Evolutionary conservation across 352 stramenopile species (phyloP), one percentile per base, ranked within the genome.

Genomic region (Pythium sukuiense): DNA sequence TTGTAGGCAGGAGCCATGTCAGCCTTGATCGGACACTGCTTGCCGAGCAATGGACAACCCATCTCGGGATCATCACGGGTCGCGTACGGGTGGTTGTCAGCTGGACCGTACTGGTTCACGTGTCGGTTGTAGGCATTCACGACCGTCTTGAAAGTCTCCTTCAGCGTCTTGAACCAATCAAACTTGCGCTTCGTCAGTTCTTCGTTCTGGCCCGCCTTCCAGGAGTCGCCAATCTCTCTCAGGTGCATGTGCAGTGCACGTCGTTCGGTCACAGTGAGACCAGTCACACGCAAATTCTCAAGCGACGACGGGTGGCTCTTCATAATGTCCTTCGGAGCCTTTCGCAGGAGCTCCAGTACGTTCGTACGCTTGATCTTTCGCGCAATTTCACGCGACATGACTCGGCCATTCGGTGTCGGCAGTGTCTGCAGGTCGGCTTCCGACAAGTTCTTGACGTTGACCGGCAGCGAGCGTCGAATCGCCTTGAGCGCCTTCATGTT

Each of bases 361-460:
- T 97, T 97, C 32, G 89, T 97, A 69, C 92, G 84, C 74, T 98
- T 98, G 64, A 90, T 97, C 78, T 97, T 97, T 45, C 89, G 84
- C 32, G 90, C 90, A 50, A 96, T 76, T 33, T 91, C 83, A 48
- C 85, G 80, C 13, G 88, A 75, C 39, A 98, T 72, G 50, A 81
- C 77, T 54, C 91, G 84, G 16, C 90, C 90, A 35, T 86, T 96
- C 18, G 90, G 85, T 16, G 89, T 88, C 49, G 63, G 64, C 41
- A 79, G 71, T 2, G 72, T 81, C 55, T 89, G 79, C 16, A 97
- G 71, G 52, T 96, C 80, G 29, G 84, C 83, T 73, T 98, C 92
- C 41, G 87, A 95, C 79, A 95, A 88, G 55, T 92, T 92, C 73
- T 96, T 93, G 27, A 98, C 87, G 35, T 97, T 79, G 33, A 98